Conservation (phyloP, 2,329 filamentous ascomycete genomes). For the Rachicladosporium sp. region DNA sequence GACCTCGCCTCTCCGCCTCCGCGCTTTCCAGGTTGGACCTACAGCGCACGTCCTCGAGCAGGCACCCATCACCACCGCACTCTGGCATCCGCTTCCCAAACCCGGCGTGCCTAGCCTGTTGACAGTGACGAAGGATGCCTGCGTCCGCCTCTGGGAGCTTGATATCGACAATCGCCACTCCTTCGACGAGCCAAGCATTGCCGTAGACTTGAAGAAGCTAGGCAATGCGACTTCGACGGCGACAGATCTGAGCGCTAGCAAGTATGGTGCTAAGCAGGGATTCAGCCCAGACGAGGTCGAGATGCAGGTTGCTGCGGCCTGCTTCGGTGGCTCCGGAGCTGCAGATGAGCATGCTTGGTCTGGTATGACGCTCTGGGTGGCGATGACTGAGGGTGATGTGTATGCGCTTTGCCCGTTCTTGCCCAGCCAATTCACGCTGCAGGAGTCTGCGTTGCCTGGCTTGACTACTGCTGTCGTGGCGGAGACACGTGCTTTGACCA, state of each 20-base stretch:
- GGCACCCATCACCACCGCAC: constrained; percentile 61
- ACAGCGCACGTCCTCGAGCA: constrained; percentile 84
- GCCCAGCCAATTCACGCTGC: constrained; percentile 67
- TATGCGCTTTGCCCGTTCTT: constrained; percentile 88
- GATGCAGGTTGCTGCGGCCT: constrained; percentile 85
- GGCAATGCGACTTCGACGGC: constrained; percentile 71
- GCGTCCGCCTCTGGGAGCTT: constrained; percentile 83
- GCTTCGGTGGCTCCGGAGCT: constrained; percentile 61
- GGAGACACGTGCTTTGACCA: constrained; percentile 41
- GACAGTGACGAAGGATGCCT: constrained; percentile 77
- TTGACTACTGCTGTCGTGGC: constrained; percentile 73
- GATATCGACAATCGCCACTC: constrained; percentile 74
- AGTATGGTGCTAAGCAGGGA: constrained; percentile 59
- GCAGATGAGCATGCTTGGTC: constrained; percentile 62
- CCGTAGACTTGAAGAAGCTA: constrained; percentile 79
- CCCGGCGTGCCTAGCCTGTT: constrained; percentile 71
- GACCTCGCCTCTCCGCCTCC: constrained; percentile 58
- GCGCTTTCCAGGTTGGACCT: constrained; percentile 82
- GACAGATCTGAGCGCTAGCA: constrained; percentile 70
- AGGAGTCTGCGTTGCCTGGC: constrained; percentile 64
- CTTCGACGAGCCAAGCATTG: constrained; percentile 70
- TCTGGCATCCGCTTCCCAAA: constrained; percentile 81
- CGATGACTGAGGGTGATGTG: constrained; percentile 87
- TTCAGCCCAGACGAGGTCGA: constrained; percentile 86
- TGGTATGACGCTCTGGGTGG: constrained; percentile 90